Evolutionary conservation across 176 grass and related monocot species (phyloP).

Genomic region (Zea mays): DNA sequence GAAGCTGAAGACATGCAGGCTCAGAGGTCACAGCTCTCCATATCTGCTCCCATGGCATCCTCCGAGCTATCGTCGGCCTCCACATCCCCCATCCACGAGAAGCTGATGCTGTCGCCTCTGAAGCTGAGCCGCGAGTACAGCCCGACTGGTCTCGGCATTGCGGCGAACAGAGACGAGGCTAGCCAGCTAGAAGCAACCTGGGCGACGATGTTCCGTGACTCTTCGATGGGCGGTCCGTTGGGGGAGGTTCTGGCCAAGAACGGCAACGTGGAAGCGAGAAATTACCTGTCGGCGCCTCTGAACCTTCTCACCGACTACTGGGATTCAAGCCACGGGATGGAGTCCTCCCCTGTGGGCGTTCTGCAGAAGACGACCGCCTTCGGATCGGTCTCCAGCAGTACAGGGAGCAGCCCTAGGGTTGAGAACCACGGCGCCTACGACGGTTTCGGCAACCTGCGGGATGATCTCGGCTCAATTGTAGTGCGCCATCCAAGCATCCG

Average conservation of each 20-base stretch:
- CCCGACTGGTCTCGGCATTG: constrained; percentile 29
- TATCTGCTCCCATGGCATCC: constrained; percentile 65
- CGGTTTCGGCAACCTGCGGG: constrained; percentile 35
- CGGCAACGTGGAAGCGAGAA: constrained; percentile 35
- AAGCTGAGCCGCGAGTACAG: constrained; percentile 61
- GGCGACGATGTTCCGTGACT: constrained; percentile 63
- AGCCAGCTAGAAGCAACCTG: constrained; percentile 45
- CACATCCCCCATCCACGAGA: constrained; percentile 71
- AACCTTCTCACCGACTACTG: constrained; percentile 61
- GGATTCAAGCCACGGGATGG: constrained; percentile 57
- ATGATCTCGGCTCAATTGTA: constrained; percentile 76
- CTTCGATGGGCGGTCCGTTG: constrained; percentile 70
- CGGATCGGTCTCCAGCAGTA: constrained; percentile 76
- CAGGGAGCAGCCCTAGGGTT: constrained; percentile 79
- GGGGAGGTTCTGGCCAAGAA: constrained; percentile 76
- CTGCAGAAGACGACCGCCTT: constrained; percentile 73
- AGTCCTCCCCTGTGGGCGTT: constrained; percentile 73
- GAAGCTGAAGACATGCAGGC: constrained; percentile 71
- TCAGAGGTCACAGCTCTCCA: constrained; percentile 75
- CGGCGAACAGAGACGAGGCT: constrained; percentile 32
- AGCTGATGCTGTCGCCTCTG: constrained; percentile 58
- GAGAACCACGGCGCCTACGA: constrained; percentile 65
- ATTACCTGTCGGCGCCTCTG: constrained; percentile 34
- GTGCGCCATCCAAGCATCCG: constrained; percentile 74
- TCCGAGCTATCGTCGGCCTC: constrained; percentile 80